phyloP scores from a whole-genome alignment of 371 early-diverging fungal genomes.

The Thermomucor indicae-seudaticae region DNA sequence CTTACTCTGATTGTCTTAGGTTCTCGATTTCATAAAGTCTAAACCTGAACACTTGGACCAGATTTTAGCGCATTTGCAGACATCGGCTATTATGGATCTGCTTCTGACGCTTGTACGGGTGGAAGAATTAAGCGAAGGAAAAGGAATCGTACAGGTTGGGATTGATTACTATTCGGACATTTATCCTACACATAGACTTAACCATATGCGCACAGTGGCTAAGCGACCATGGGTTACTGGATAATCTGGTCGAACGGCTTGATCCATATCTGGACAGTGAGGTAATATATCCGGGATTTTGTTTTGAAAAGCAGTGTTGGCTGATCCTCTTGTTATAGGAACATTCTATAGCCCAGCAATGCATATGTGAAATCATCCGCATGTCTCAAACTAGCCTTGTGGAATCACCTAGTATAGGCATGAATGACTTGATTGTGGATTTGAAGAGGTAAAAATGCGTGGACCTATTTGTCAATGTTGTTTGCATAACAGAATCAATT shows the following conservation, averaged over 20 bases:
- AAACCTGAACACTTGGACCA: conserved; percentile 51
- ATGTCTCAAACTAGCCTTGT: conserved; percentile 75
- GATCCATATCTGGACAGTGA: conserved; percentile 76
- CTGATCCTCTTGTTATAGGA: conserved; percentile 37
- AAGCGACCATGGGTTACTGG: conserved; percentile 71
- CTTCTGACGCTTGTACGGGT: conserved; percentile 86
- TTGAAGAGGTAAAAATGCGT: conserved; percentile 61
- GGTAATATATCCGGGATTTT: conserved; percentile 24
- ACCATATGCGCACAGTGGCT: conserved; percentile 64
- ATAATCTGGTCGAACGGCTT: conserved; percentile 68
- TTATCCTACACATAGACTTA: neutral
- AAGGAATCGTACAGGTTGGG: conserved; percentile 68
- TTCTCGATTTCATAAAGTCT: conserved; percentile 66
- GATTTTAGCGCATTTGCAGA: conserved; percentile 78
- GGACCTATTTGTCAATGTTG: neutral
- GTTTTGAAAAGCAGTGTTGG: neutral
- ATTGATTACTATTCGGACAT: neutral
- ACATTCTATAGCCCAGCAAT: conserved; percentile 87
- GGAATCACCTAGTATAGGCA: conserved; percentile 67
- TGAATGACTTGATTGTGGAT: conserved; percentile 69
- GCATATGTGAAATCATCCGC: conserved; percentile 87
- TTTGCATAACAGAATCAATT: neutral
- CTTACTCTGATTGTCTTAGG: conserved; percentile 23
- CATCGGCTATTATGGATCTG: conserved; percentile 86
- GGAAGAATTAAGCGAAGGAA: conserved; percentile 85